Base-by-base conservation (phyloP, 164 flowering plant genomes). In the Piper betle region DNA sequence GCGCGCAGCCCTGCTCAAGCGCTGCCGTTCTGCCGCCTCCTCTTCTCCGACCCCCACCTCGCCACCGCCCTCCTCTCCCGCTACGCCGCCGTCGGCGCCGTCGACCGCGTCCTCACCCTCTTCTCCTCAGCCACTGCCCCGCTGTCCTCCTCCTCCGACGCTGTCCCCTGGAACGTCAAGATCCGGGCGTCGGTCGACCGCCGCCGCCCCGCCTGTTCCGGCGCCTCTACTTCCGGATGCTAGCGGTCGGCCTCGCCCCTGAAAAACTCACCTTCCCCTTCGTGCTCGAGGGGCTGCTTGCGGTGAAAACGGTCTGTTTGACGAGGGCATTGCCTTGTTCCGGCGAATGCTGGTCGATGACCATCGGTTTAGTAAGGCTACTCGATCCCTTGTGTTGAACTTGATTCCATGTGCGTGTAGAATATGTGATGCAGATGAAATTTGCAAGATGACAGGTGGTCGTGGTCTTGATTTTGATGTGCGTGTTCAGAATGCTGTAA, bases 191-290 rank as follows among this genome's bases (percentile, higher is more conserved):
- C 67, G 50, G 66, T 59, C 9, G 74, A 70, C 46, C 55, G 42
- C 6, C 64, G 42, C 38, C 60, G 12, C 0, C 59, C 37, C 13
- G 57, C 53, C 33, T 16, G 17, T 52, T 72, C 19, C 4, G 69
- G 17, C 6, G 13, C 37, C 62, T 75, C 16, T 75, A 75, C 63
- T 39, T 37, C 48, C 57, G 33, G 12, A 75, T 75, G 78, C 72
- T 42, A 0, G 46, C 50, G 16, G 12, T 40, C 7, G 70, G 63
- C 38, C 20, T 69, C 46, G 8, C 9, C 2, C 75, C 82, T 2
- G 74, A 74, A 16, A 61, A 69, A 8, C 71, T 72, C 64, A 77
- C 80, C 9, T 74, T 79, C 64, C 77, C 77, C 0, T 68, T 64
- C 39, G 58, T 74, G 10, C 61, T 76, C 61, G 72, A 74, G 68